Base-by-base conservation (phyloP, 352 stramenopile species). In the Phytopythium oedochilum region DNA sequence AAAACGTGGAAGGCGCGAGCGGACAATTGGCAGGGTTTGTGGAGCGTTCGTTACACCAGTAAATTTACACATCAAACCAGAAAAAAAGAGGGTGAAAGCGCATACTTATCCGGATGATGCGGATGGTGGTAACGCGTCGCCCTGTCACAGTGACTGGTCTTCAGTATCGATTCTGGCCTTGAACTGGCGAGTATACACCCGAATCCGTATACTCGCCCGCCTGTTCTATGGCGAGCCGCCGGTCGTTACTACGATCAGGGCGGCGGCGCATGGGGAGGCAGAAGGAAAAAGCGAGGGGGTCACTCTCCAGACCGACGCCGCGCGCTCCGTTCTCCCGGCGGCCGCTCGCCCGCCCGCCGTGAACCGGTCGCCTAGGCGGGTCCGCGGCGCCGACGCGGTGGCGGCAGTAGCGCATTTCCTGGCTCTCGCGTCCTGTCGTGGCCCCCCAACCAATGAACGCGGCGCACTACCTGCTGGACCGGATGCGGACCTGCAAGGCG, bases 401-500 rank as follows among this genome's bases (percentile, higher is more conserved):
- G 38, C 38, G 0, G n/a, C 38, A 25, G 36, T 25, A 17, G 36
- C 36, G 38, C 18, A 32, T 48, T 53, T 40, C 31, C 47, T n/a
- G 47, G n/a, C 8, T 32, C 29, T 53, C 29, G 17, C 20, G 20
- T 32, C 22, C 39, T 31, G 40, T 44, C 34, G 43, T 57, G 54
- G n/a, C 29, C n/a, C 58, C 47, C 40, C n/a, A n/a, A n/a, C n/a
- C n/a, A n/a, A 88, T 88, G 77, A 82, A 85, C 59, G 60, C 73
- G 12, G 77, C 71, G 14, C 75, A 90, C 25, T 89, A 88, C 53
- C 57, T 92, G 6, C 53, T 92, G 55, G 61, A 79, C n/a, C 78
- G 79, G 55, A 89, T 92, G 74, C 79, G 79, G 40, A 87, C 67
- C 40, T 88, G 78, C 66, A 87, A 86, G 61, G 64, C 71, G 42